Evolutionary conservation across 2,329 filamentous ascomycete genomes (phyloP).

Genomic region (Fusarium chuoi): DNA sequence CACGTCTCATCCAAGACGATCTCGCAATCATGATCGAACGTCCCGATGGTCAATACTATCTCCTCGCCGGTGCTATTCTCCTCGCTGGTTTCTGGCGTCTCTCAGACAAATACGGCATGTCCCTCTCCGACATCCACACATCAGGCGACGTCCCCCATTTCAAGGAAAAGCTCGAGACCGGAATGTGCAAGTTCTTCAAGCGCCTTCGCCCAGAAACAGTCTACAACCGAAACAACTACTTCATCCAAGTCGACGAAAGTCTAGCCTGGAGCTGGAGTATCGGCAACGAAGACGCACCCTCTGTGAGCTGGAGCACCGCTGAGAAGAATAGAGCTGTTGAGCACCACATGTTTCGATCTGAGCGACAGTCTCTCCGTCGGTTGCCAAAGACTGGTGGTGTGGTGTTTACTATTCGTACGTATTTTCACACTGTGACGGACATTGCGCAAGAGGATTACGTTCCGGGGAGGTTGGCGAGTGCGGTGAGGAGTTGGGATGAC

Average conservation of each 20-base stretch:
- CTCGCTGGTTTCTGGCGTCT: conserved; percentile 87
- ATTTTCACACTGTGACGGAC: conserved; percentile 77
- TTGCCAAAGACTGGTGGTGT: conserved; percentile 67
- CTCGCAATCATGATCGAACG: conserved; percentile 85
- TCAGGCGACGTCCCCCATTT: conserved; percentile 80
- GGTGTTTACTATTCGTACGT: conserved; percentile 83
- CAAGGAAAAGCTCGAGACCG: conserved; percentile 75
- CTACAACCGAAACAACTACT: conserved; percentile 81
- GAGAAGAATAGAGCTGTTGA: conserved; percentile 78
- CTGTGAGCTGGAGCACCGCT: conserved; percentile 78
- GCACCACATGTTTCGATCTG: conserved; percentile 80
- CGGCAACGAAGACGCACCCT: conserved; percentile 73
- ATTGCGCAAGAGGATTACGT: conserved; percentile 79
- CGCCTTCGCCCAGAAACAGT: conserved; percentile 74
- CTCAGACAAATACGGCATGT: conserved; percentile 83
- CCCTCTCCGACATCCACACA: conserved; percentile 81
- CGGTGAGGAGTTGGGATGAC: conserved; percentile 82
- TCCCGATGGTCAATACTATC: conserved; percentile 81
- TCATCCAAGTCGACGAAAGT: conserved; percentile 84
- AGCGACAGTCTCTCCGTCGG: conserved; percentile 75
- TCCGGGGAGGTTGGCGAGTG: conserved; percentile 80
- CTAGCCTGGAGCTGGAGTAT: conserved; percentile 82
- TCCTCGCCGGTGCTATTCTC: conserved; percentile 79
- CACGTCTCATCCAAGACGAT: conserved; percentile 82
- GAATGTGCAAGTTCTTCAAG: conserved; percentile 85